A percentile compares a stretch with the other conserved stretches of the same genome.
Evolutionary conservation across 371 early-diverging fungal genomes (phyloP).

Genomic region (Blyttiomyces sp.): DNA sequence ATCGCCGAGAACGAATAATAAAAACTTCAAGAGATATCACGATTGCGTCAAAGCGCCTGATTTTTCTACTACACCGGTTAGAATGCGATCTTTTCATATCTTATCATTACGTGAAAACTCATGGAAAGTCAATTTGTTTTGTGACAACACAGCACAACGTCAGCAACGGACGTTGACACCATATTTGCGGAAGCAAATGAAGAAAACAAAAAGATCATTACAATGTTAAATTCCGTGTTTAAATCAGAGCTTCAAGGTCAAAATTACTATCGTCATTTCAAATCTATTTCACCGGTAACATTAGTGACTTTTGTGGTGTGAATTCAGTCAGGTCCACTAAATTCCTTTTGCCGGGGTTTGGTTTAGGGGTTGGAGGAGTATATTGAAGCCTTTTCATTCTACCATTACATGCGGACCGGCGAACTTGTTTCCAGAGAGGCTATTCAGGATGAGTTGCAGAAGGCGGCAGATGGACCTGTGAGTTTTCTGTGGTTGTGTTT

Average conservation of each 20-base stretch:
- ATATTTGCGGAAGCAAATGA: slow-evolving; percentile 44
- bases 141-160: slow-evolving; percentile 3
- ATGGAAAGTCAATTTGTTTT: not conserved
- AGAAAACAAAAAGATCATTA: slow-evolving; percentile 49
- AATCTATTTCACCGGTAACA: slow-evolving; percentile 22
- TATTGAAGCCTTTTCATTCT: slow-evolving; percentile 63
- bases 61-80: slow-evolving; percentile 62
- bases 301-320: no score
- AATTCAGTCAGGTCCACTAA: no score
- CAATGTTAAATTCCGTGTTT: slow-evolving; percentile 43
- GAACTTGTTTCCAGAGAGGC: slow-evolving; percentile 44
- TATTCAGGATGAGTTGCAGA: slow-evolving; percentile 46
- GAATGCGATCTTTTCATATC: not conserved
- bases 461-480: slow-evolving; percentile 33
- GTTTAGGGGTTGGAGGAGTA: slow-evolving; percentile 39
- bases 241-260: slow-evolving; percentile 50
- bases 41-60: slow-evolving; percentile 58
- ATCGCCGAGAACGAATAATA: slow-evolving; percentile 59
- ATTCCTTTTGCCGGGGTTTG: no score
- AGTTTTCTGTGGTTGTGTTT: not conserved
- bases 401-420: slow-evolving; percentile 49
- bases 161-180: slow-evolving; percentile 18
- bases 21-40: slow-evolving; percentile 67
- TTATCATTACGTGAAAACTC: not conserved
- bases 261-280: slow-evolving; percentile 39